Evolutionary conservation across 192 early-diverging fungal genomes (phyloP), one percentile per base, ranked within the genome.

Genomic region (Mortierella alpina): DNA sequence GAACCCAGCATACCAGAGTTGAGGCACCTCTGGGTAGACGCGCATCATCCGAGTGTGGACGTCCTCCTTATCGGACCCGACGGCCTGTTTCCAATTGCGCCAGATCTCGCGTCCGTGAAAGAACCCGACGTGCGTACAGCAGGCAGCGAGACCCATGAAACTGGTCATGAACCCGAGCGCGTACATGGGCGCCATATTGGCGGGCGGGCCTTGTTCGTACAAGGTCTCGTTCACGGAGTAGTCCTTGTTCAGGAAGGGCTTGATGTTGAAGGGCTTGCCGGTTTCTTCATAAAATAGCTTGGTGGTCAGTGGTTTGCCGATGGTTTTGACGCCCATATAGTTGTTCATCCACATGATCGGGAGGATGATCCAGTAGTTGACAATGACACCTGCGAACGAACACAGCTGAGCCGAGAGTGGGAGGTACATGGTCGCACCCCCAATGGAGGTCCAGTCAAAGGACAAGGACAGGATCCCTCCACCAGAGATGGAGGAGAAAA

Each of bases 351-450:
- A 93, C 6, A 88, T 80, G 14, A 88, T 87, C 15, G 94, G 95
- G 1, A 89, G 86, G n/a, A 91, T 82, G 68, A 94, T 83, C 90
- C 92, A 95, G 70, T 92, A 90, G 44, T 90, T 85, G 2, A 92
- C 73, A 22, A 91, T 83, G 59, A 89, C 86, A 6, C 91, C 91
- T 1, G 84, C 86, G 65, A 92, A 88, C 22, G 89, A 83, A 66
- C 64, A 66, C 22, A 82, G 59, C 39, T 82, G 78, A 8, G 71
- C 59, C 12, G 59, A 41, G 13, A 82, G 47, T n/a, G 78, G 78
- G 3, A 68, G 47, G 39, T 68, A 82, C 54, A 82, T 56, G 18
- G 78, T 57, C 0, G 60, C 7, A 20, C 71, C 66, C 51, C 72
- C 72, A 20, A 74, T 67, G 0, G 72, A 66, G 31, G 56, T 64